Evolutionary conservation across 2,329 filamentous ascomycete species (phyloP), one percentile per base, ranked within the genome.

Genomic region (Exophiala bonariae): DNA sequence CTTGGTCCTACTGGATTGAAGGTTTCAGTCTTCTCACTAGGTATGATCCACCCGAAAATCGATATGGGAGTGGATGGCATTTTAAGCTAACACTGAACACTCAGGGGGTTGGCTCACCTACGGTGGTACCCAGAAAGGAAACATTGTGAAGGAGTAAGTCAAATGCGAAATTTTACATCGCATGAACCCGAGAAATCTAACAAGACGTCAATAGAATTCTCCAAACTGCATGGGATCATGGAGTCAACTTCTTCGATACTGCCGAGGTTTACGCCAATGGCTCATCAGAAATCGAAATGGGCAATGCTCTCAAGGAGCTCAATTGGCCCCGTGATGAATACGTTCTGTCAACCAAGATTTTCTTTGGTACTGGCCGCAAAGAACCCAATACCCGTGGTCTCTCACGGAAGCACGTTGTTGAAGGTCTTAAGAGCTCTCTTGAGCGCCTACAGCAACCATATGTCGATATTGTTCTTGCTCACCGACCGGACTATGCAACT

Each of bases 1-100:
- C 74, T 87, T 8, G 84, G 85, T 59, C 78, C 77, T 36, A 83
- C 84, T 8, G 86, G 86, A 44, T 77, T 89, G 16, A 82, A 88
- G 65, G 84, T 89, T 28, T 89, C 85, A 36, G 78, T 82, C 40
- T 83, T 90, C 54, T 83, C 82, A 1, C 74, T 89, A 3, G 86
- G 52, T 55, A 52, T 17, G 47, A 7, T 4, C n/a, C 32, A 26
- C 13, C 6, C 20, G 5, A 17, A 32, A 8, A 7, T 19, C 17
- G 16, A 19, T 33, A 4, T 11, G n/a, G 5, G 9, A 14, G 13
- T 7, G 3, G 6, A 26, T 26, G 6, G 23, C 6, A 11, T 11
- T 11, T 6, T 26, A 6, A 11, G 23, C 23, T 26, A 26, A 26
- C 23, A 6, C 6, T 26, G 6, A 26, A 6, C 6, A 11, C 23